Conservation (phyloP, 768 basidiomycete genomes). For the Lactifluus volemus region DNA sequence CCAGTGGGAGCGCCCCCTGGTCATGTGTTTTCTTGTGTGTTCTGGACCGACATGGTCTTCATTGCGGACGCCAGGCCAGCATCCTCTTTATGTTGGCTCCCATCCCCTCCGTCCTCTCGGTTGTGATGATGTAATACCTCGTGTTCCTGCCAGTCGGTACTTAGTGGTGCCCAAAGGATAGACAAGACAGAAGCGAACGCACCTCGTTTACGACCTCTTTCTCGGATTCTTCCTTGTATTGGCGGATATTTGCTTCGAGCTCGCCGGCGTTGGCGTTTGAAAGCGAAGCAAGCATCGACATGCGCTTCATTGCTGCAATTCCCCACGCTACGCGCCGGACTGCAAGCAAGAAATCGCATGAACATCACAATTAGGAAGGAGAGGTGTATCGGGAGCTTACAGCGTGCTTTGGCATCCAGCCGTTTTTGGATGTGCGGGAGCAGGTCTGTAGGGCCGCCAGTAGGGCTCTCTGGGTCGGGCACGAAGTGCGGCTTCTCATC, state of each 20-base stretch:
- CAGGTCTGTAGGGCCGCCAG: constrained; percentile 63
- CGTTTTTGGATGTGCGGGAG: constrained; percentile 84
- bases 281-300: constrained; percentile 47
- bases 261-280: constrained; percentile 35
- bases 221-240: constrained; percentile 79
- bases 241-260: constrained; percentile 49
- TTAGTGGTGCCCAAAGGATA: not conserved
- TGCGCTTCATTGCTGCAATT: constrained; percentile 78
- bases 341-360: constrained; percentile 25
- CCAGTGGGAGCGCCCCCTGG: not conserved
- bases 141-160: constrained; percentile 1
- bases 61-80: not conserved
- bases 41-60: not conserved
- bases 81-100: not conserved
- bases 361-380: not conserved
- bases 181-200: not conserved
- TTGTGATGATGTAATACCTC: constrained; percentile 17
- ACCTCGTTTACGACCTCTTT: constrained; percentile 30
- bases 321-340: constrained; percentile 85
- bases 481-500: constrained; percentile 64
- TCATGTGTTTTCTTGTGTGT: not conserved
- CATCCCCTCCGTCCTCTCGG: not conserved
- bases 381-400: not conserved
- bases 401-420: constrained; percentile 63
- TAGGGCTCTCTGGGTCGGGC: constrained; percentile 44